Evolutionary conservation across 495 filamentous ascomycete species (phyloP).

Genomic region (Zalerion maritima): DNA sequence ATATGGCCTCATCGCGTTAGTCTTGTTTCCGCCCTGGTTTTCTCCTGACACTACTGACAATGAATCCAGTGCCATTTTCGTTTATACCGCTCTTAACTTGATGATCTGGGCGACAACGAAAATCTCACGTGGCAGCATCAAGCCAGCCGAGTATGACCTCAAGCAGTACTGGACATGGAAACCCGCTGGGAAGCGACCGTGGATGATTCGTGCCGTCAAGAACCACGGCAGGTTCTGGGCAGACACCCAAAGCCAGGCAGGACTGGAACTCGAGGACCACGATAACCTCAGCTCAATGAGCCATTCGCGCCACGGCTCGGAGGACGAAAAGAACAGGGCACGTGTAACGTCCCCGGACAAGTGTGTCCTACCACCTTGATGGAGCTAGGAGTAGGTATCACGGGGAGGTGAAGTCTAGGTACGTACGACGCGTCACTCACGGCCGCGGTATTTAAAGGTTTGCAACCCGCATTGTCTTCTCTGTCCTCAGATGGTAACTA

Average conservation of each 20-base stretch:
- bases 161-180: constrained; percentile 67
- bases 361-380: too few relatives aligned
- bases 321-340: constrained; percentile 10
- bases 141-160: constrained; percentile 54
- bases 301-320: constrained; percentile 15
- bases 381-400: too few relatives aligned
- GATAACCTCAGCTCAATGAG: constrained; percentile 12
- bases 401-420: too few relatives aligned
- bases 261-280: constrained; percentile 16
- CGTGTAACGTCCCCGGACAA: background rate
- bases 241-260: constrained; percentile 11
- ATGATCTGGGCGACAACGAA: constrained; percentile 45
- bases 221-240: constrained; percentile 7
- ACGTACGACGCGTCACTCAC: too few relatives aligned
- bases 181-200: constrained; percentile 16
- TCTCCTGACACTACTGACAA: constrained; percentile 7
- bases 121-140: constrained; percentile 41
- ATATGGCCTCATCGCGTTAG: constrained; percentile 60
- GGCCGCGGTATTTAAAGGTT: too few relatives aligned
- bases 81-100: constrained; percentile 54
- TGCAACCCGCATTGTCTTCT: too few relatives aligned
- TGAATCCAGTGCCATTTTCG: constrained; percentile 45
- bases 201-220: constrained; percentile 16
- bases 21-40: constrained; percentile 3
- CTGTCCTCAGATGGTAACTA: too few relatives aligned